Conservation (phyloP, 2,329 filamentous ascomycete genomes). For the Neofusicoccum cordaticola region DNA sequence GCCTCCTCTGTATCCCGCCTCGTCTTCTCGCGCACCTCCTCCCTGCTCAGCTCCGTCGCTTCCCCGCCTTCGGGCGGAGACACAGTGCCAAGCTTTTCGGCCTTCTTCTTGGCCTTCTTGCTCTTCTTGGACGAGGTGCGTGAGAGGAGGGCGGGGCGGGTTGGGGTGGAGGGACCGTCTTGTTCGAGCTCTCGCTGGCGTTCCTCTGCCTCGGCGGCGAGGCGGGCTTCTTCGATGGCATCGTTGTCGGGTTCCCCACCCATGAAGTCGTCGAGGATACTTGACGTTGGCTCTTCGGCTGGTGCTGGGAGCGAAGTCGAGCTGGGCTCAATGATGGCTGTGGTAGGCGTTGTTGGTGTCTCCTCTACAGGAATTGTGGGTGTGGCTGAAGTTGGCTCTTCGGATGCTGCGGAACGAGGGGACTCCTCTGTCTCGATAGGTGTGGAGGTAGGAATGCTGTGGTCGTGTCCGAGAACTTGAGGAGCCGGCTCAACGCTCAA, state of each 20-base stretch:
- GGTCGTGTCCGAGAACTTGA: no score
- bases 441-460: no score
- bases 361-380: neutral
- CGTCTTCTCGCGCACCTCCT: conserved; percentile 24
- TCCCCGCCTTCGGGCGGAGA: conserved; percentile 15
- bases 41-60: conserved; percentile 21
- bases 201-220: conserved; percentile 19
- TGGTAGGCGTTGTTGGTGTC: neutral
- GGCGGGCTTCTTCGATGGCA: conserved; percentile 19
- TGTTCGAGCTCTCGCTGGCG: neutral
- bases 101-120: conserved; percentile 33
- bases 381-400: neutral
- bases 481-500: no score
- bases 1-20: conserved; percentile 29
- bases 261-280: conserved; percentile 25
- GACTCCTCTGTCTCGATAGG: rapidly evolving
- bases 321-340: neutral
- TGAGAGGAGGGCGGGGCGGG: conserved; percentile 16
- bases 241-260: conserved; percentile 26
- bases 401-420: no score
- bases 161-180: conserved; percentile 13
- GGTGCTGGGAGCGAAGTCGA: neutral
- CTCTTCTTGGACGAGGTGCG: conserved; percentile 18
- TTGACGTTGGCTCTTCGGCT: neutral
- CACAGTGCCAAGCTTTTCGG: conserved; percentile 27